Conservation (phyloP, 176 grass and related monocot genomes). For the Oryza nivara region DNA sequence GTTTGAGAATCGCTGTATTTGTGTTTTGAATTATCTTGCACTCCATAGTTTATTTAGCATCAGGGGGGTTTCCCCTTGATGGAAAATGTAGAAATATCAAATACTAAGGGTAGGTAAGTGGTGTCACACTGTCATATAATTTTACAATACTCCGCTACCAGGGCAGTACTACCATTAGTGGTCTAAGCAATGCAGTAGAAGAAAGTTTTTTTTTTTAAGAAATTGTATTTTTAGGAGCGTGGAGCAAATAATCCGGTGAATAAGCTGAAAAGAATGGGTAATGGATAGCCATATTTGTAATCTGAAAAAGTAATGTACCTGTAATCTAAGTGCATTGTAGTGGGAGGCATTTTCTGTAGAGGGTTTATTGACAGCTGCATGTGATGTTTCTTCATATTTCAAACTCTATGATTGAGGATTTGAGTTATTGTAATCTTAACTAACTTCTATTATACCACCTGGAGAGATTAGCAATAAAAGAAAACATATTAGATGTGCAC, state of each 20-base stretch:
- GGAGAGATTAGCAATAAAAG: not conserved
- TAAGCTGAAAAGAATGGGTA: too few species aligned
- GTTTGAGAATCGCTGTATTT: not conserved
- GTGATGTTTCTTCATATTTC: not conserved
- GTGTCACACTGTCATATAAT: too few species aligned
- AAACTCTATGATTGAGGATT: not conserved
- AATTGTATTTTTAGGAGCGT: too few species aligned
- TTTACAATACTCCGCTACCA: not conserved
- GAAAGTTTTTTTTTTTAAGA: too few species aligned
- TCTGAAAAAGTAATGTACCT: not conserved
- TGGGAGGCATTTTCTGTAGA: not conserved
- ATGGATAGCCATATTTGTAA: not conserved
- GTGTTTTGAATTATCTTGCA: not conserved
- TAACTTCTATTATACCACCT: not conserved
- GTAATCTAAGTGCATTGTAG: not conserved
- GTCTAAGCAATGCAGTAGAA: too few species aligned
- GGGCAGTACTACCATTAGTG: not conserved
- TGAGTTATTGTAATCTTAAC: too few species aligned
- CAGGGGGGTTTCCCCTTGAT: not conserved
- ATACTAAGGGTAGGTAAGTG: not conserved
- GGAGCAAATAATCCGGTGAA: too few species aligned
- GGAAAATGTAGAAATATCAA: not conserved
- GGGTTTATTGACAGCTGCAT: not conserved
- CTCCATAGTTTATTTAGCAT: not conserved
- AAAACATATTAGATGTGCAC: not conserved